Base-by-base conservation (phyloP, 2,329 filamentous ascomycete species). In the Aphanocladium album region DNA sequence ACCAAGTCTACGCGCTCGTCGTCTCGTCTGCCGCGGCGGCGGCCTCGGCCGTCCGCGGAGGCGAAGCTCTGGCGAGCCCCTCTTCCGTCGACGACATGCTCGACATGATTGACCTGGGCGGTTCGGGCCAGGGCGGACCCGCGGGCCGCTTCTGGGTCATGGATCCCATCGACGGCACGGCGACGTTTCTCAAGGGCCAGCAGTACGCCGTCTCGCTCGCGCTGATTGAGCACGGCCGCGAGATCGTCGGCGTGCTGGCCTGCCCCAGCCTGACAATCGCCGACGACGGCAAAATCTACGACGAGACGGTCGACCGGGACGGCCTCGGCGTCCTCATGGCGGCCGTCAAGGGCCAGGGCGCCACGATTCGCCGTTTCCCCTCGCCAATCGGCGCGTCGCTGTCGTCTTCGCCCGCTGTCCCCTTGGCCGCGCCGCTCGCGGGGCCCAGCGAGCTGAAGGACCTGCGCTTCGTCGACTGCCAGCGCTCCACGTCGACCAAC, bases 81-180 rank as follows among this genome's bases (percentile, higher is more conserved):
- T 54, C 64, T 2, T 77, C 76, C 25, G 76, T 74, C 57, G 78
- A 83, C 5, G 80, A 86, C 60, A 83, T 88, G 79, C 77, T 88
- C 14, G 72, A 80, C n/a, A 66, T 82, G n/a, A 86, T 88, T 67
- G 84, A 88, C 68, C 72, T 81, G 14, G 85, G 85, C 2, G 80
- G 77, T 0, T 68, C 73, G 2, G 79, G 78, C 1, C 64, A 70
- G 11, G 63, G 74, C 65, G 62, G 78, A 2, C 60, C 56, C 11
- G 60, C 71, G 2, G 73, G 77, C 0, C 73, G 80, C 1, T 78
- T 83, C 56, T 88, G 85, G 85, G 79, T 85, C 33, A 79, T 88
- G 68, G 85, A 88, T 67, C 85, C 85, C 0, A 81, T 88, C 8
- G 85, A 88, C 65, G 85, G 85, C 33, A 88, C 85, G 1, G 81